Conservation (phyloP, 345 rosid genomes). For the Alliaria petiolata region DNA sequence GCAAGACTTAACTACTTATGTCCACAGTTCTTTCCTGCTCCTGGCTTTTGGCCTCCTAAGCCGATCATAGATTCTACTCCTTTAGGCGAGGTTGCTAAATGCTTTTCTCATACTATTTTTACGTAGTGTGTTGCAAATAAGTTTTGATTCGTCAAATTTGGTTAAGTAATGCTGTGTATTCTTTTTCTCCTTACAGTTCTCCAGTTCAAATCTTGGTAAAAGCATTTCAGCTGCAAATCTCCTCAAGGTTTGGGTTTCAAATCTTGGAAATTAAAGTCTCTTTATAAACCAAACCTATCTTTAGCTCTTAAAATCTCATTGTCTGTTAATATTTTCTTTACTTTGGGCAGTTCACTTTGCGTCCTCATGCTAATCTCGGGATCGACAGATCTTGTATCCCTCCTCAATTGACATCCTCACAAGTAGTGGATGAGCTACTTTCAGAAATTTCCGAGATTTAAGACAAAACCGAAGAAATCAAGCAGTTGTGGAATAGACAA, state of each 20-base stretch:
- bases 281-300: background rate
- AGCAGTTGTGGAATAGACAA: conserved; percentile 48
- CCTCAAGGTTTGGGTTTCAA: conserved; percentile 56
- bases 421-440: conserved; percentile 55
- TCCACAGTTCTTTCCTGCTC: conserved; percentile 92
- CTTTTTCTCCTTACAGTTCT: conserved; percentile 38
- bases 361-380: conserved; percentile 79
- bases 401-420: conserved; percentile 37
- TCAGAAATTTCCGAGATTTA: conserved; percentile 68
- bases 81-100: conserved; percentile 47
- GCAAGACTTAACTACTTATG: conserved; percentile 85
- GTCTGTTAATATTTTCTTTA: background rate
- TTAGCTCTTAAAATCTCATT: too few species aligned
- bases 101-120: background rate
- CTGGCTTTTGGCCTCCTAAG: conserved; percentile 66
- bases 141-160: background rate
- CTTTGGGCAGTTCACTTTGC: conserved; percentile 71
- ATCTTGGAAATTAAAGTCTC: background rate
- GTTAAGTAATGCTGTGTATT: background rate
- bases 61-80: conserved; percentile 18
- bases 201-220: conserved; percentile 32
- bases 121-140: too few species aligned
- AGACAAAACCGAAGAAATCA: conserved; percentile 55
- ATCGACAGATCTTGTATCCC: conserved; percentile 74
- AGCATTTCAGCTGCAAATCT: conserved; percentile 81